Evolutionary conservation across 352 stramenopile species (phyloP), one percentile per base, ranked within the genome.

Genomic region (Lagenidium sp.): DNA sequence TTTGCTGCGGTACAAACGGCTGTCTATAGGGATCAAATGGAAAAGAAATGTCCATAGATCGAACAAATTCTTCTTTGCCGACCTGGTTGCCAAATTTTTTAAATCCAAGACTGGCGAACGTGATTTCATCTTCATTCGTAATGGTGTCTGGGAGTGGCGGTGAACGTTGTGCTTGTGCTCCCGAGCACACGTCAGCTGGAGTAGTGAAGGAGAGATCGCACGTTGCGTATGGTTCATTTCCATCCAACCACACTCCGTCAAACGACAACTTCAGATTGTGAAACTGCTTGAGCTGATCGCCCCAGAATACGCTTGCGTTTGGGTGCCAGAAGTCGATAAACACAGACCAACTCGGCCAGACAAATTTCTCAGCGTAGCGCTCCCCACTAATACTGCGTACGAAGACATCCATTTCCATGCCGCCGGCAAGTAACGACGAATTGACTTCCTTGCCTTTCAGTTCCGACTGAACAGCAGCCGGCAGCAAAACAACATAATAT

Each of bases 311-410:
- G 6, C 63, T 68, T 26, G 84, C 65, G 36, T 85, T 65, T 3
- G 84, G 81, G 23, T 94, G 70, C 29, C 88, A 87, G 30, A 94
- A 95, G 25, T 95, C 84, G 4, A 92, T 65, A 45, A 91, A 93
- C 8, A 63, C 61, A 5, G 77, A 76, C 65, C 79, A 88, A 1
- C 64, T 60, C 0, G 65, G 72, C 22, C 64, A 66, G 2, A 93
- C 71, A 15, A 66, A 62, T 46, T 91, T 90, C 34, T 91, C 54
- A 0, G 78, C 82, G 7, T 72, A 70, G 1, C 49, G 41, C 37
- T 89, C 72, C 7, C 81, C 81, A 12, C 68, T 50, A 1, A 84
- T 47, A 12, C 85, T 73, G 32, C 87, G 91, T 0, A 95, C 60
- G 44, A 94, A 89, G 23, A 94, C 65, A 35, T 82, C 51, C 19